Conservation (phyloP, 768 basidiomycete genomes). For the Hericium rajendrae region DNA sequence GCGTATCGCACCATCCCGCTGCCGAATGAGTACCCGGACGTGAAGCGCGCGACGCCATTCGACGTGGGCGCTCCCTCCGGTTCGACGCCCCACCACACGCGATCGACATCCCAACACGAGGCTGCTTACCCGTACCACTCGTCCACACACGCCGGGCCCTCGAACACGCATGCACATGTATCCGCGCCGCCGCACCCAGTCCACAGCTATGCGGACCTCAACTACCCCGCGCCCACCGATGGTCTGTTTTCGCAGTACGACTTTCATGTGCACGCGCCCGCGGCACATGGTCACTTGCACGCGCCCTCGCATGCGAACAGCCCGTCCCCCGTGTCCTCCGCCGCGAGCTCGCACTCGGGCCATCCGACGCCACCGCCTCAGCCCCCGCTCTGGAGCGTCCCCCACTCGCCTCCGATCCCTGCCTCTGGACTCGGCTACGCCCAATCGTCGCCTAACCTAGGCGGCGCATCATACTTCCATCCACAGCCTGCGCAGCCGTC, state of each 20-base stretch:
- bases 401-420: background rate
- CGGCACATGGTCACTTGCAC: no score
- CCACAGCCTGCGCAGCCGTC: no score
- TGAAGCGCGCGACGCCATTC: background rate
- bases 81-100: background rate
- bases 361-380: slow-evolving; percentile 8
- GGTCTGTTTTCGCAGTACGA: no score
- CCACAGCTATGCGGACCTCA: no score
- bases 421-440: no score
- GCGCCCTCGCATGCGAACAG: slow-evolving; percentile 4
- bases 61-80: background rate
- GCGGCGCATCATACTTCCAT: no score
- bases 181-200: no score
- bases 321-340: slow-evolving; percentile 13
- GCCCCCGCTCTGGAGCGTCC: background rate
- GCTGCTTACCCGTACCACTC: slow-evolving; percentile 5
- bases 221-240: no score
- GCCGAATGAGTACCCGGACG: slow-evolving; percentile 18
- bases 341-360: slow-evolving; percentile 11
- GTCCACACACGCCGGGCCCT: background rate
- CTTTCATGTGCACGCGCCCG: no score
- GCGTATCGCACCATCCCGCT: slow-evolving; percentile 9
- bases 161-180: no score
- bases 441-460: background rate
- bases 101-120: slow-evolving; percentile 1